Conservation (phyloP, 2,329 filamentous ascomycete genomes). For the Trichoderma atroviride region DNA sequence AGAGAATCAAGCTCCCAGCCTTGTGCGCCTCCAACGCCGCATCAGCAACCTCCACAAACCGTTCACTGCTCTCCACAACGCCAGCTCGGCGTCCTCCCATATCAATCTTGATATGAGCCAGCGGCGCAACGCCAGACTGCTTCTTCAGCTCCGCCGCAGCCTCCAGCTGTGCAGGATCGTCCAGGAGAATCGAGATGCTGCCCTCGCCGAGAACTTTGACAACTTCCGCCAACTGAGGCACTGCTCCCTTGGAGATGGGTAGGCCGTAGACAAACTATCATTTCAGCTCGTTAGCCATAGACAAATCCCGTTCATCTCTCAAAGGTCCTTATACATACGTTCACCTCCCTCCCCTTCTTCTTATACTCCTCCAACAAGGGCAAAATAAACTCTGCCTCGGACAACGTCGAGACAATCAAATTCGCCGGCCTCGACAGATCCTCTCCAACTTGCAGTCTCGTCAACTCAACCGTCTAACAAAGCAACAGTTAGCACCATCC, state of each 20-base stretch:
- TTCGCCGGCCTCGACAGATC: conserved; percentile 52
- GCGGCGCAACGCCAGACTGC: conserved; percentile 51
- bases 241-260: conserved; percentile 63
- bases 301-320: neutral
- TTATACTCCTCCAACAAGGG: conserved; percentile 63
- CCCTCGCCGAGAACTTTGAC: conserved; percentile 57
- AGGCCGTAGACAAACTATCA: conserved; percentile 69
- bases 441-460: conserved; percentile 69
- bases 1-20: conserved; percentile 46
- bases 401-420: conserved; percentile 73
- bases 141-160: conserved; percentile 47
- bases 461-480: conserved; percentile 64
- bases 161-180: conserved; percentile 65
- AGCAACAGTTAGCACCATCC: conserved; percentile 28
- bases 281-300: neutral
- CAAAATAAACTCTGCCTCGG: conserved; percentile 69
- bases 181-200: conserved; percentile 67
- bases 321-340: conserved; percentile 47
- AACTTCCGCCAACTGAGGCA: conserved; percentile 62
- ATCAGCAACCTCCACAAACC: conserved; percentile 55
- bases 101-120: conserved; percentile 73
- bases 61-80: conserved; percentile 50
- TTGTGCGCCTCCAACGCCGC: conserved; percentile 35
- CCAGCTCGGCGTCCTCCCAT: conserved; percentile 74
- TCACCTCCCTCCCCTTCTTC: conserved; percentile 55